These are phyloP conservation scores for Rutstroemia sydowiana DNA, from an alignment of 2,329 filamentous ascomycete species.

Conservation along the genomic window DNA sequence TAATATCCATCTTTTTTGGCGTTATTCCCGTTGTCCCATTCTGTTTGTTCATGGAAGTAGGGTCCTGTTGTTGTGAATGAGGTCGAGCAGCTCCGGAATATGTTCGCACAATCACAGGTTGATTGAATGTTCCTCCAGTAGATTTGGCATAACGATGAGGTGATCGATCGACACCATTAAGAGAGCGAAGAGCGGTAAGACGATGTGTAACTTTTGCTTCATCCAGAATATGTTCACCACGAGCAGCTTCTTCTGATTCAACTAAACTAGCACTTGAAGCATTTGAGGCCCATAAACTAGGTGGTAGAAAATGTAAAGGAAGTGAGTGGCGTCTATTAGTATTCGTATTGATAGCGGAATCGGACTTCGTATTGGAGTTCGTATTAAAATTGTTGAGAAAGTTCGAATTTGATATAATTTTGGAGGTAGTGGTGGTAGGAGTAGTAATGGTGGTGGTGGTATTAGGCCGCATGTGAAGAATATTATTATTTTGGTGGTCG, in stretches of 20 bases:
- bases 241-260: slow-evolving; percentile 29
- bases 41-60: slow-evolving; percentile 23
- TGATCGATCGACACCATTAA: slow-evolving; percentile 36
- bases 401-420: background rate
- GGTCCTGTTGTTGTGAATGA: slow-evolving; percentile 24
- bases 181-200: slow-evolving; percentile 52
- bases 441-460: background rate
- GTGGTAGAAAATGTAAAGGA: slow-evolving; percentile 28
- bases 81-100: slow-evolving; percentile 45
- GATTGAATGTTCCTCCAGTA: slow-evolving; percentile 51
- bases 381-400: background rate
- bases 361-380: background rate
- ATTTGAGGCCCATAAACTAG: slow-evolving; percentile 27
- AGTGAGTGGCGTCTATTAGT: slow-evolving; percentile 24
- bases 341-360: background rate
- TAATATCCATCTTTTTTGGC: slow-evolving; percentile 30
- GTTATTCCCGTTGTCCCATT: slow-evolving; percentile 19
- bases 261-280: slow-evolving; percentile 27
- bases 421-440: background rate
- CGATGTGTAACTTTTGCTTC: slow-evolving; percentile 47
- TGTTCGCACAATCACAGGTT: slow-evolving; percentile 59
- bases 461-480: slow-evolving; percentile 10
- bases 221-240: slow-evolving; percentile 37
- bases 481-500: background rate
- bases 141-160: slow-evolving; percentile 48